Evolutionary conservation across 306 rosid species (phyloP).

Genomic region (Prunus fruticosa): DNA sequence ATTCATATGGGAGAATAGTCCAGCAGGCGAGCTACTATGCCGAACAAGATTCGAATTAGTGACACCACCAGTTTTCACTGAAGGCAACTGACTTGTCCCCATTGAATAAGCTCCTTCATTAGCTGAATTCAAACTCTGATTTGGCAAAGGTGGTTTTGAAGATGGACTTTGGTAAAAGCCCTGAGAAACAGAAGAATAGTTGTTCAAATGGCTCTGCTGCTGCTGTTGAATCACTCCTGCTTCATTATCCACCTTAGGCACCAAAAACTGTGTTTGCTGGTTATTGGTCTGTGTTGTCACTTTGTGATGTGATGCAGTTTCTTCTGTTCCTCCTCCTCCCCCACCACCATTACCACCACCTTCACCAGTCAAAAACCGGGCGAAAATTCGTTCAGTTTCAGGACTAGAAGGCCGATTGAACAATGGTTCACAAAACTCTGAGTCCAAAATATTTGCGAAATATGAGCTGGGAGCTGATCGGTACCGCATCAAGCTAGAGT

Average conservation of each 20-base stretch:
- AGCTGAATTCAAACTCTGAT: conserved; percentile 37
- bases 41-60: conserved; percentile 54
- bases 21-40: conserved; percentile 91
- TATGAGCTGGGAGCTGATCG: conserved; percentile 88
- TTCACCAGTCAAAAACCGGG: conserved; percentile 47
- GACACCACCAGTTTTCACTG: conserved; percentile 51
- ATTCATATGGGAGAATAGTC: conserved; percentile 56
- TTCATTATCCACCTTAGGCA: conserved; percentile 37
- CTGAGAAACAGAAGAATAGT: conserved; percentile 42
- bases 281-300: conserved; percentile 25
- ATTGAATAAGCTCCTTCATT: conserved; percentile 41
- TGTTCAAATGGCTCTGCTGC: conserved; percentile 33
- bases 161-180: conserved; percentile 41
- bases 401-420: conserved; percentile 77
- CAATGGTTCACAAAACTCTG: conserved; percentile 63
- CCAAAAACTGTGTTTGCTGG: conserved; percentile 37
- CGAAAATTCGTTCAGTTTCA: conserved; percentile 70
- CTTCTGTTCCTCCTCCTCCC: conserved; percentile 28
- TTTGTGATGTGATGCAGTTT: conserved; percentile 25
- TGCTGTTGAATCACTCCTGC: conserved; percentile 18
- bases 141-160: conserved; percentile 68
- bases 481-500: conserved; percentile 63
- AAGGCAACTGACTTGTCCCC: conserved; percentile 43
- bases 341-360: conserved; percentile 10
- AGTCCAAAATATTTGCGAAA: conserved; percentile 56